Percentiles rank a stretch among this genome's conserved stretches.
phyloP scores from a whole-genome alignment of 2,329 filamentous ascomycete species.

The Ophiocordyceps camponoti-floridani region DNA sequence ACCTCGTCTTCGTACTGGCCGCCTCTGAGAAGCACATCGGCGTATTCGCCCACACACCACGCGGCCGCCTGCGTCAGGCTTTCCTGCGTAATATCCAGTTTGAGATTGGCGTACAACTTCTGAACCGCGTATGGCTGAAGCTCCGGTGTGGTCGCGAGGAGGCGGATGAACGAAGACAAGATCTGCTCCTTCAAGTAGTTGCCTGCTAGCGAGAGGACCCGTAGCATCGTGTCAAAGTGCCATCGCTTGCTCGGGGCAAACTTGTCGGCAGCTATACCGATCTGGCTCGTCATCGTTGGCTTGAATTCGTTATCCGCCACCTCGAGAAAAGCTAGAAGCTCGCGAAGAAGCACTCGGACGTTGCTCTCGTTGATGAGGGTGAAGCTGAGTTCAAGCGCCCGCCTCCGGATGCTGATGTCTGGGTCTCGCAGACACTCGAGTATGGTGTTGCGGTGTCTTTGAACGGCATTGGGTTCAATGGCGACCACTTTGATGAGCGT shows the following conservation, averaged over 20 bases:
- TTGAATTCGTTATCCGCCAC: conserved; percentile 98
- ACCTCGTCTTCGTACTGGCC: conserved; percentile 89
- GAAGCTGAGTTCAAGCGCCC: conserved; percentile 94
- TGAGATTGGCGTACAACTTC: conserved; percentile 78
- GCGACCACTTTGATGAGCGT: conserved; percentile 96
- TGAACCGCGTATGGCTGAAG: conserved; percentile 93
- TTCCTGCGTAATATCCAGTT: conserved; percentile 95
- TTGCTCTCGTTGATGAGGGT: conserved; percentile 96
- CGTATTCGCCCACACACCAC: conserved; percentile 97
- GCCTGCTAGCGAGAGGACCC: conserved; percentile 81
- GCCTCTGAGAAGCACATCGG: conserved; percentile 72
- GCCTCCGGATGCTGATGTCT: conserved; percentile 89
- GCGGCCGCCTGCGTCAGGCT: conserved; percentile 82
- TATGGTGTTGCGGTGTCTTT: conserved; percentile 93
- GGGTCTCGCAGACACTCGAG: conserved; percentile 90
- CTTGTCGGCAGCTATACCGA: conserved; percentile 88
- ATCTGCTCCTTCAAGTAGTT: conserved; percentile 98
- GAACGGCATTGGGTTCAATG: conserved; percentile 92
- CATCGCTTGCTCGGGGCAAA: conserved; percentile 95
- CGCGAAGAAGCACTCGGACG: conserved; percentile 80
- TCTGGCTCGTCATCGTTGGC: conserved; percentile 93
- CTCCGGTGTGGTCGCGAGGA: conserved; percentile 87
- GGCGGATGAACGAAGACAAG: conserved; percentile 83
- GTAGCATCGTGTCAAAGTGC: conserved; percentile 96
- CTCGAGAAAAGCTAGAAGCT: conserved; percentile 86